Evolutionary conservation across 257 asterid genomes (phyloP), one percentile per base, ranked within the genome.

Genomic region (Paulownia fortunei): DNA sequence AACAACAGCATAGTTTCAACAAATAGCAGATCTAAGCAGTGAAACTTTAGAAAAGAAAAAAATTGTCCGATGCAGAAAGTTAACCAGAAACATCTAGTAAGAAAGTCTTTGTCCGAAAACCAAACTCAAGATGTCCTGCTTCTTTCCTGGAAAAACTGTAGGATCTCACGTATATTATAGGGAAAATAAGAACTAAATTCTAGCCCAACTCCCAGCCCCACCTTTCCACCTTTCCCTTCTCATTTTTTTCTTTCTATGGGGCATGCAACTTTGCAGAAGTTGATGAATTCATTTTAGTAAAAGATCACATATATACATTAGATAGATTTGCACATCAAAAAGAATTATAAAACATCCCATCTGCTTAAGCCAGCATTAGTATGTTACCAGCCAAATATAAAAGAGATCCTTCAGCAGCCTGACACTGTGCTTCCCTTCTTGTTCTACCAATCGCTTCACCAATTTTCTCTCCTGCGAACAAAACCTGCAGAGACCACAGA

Each of bases 361-460:
- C 36, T 51, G 66, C 71, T 56, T 71, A 79, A 69, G 72, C 76
- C 56, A 74, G 52, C 46, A 76, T 61, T 58, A 16, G 73, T 70
- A 82, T 54, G 75, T 81, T 88, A 92, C 99, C 98, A 52, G 97
- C 97, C 92, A 96, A 86, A 85, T 83, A 80, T 77, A 84, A 70
- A 73, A 96, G 93, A 82, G 99, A 90, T 69, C 76, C 92, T 82
- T 93, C 95, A 24, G 94, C 92, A 83, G 99, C 98, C 79, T 69
- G 86, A 76, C 79, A 82, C 36, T 86, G 96, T 32, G 99, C 98
- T 88, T 92, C 97, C 86, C 92, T 92, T 86, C 97, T 93, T 64
- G 99, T 93, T 84, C 84, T 87, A 78, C 99, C 99, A 73, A 76
- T 49, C 80, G 92, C 98, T 83, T 92, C 89, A 27, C 98, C 96